These are phyloP conservation scores for Globisporangium heterothallicum DNA, from an alignment of 352 stramenopile species.

Conservation along the genomic window DNA sequence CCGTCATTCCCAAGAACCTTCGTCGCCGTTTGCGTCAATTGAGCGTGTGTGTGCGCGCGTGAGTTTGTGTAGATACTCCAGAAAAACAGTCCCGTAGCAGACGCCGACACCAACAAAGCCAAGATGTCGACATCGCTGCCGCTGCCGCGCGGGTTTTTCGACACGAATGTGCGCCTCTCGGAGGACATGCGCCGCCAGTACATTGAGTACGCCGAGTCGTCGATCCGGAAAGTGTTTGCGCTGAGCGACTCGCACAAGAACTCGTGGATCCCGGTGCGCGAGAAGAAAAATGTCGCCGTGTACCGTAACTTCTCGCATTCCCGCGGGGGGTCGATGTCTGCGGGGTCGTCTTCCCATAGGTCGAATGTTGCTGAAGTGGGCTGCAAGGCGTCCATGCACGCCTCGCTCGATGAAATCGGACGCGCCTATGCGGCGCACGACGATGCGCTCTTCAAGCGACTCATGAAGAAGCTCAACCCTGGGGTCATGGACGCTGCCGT, in stretches of 20 bases:
- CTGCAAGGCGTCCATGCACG: conserved; percentile 59
- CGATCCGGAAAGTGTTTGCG: conserved; percentile 79
- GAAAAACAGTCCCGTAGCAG: too few species aligned
- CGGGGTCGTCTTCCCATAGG: conserved; percentile 52
- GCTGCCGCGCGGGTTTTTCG: conserved; percentile 73
- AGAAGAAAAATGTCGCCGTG: conserved; percentile 79
- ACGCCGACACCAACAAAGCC: too few species aligned
- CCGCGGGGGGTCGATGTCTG: conserved; percentile 10
- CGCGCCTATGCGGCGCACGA: conserved; percentile 77
- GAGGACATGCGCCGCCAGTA: conserved; percentile 73
- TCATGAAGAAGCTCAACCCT: conserved; percentile 81
- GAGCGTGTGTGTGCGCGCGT: too few species aligned
- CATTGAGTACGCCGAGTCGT: conserved; percentile 76
- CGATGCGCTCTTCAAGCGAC: conserved; percentile 62
- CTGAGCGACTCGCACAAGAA: conserved; percentile 77
- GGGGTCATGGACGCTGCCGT: conserved; percentile 74
- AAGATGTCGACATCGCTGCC: conserved; percentile 57
- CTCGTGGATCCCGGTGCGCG: conserved; percentile 78
- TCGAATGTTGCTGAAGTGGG: conserved; percentile 77
- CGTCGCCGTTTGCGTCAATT: too few species aligned
- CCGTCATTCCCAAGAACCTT: too few species aligned
- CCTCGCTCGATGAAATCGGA: conserved; percentile 67
- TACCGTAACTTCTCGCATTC: conserved; percentile 74
- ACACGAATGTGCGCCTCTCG: conserved; percentile 52
- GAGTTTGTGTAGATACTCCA: too few species aligned